Percentiles rank a stretch among this genome's conserved stretches.
These are phyloP conservation scores for Sesbania bispinosa DNA, from an alignment of 306 rosid genomes.

Conservation along the genomic window DNA sequence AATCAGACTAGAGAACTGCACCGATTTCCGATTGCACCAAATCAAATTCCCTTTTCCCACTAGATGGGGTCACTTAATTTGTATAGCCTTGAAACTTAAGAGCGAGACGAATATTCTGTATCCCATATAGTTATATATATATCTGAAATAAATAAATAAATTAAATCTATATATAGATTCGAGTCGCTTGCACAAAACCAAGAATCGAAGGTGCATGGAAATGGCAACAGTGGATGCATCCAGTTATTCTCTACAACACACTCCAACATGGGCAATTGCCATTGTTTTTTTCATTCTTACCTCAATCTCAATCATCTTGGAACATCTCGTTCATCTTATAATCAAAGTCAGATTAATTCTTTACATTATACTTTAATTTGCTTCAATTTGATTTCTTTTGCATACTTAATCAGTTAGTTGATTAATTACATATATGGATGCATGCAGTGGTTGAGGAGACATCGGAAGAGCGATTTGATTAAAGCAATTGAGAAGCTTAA, in stretches of 20 bases:
- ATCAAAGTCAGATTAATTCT: background rate
- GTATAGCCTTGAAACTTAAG: no score
- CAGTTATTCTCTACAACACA: background rate
- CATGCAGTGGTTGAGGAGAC: conserved; percentile 10
- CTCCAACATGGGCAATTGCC: background rate
- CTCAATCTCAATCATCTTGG: conserved; percentile 4
- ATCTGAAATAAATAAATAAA: no score
- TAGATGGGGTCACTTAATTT: no score
- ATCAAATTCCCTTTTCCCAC: no score
- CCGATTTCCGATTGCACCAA: no score
- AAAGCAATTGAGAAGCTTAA: conserved; percentile 6
- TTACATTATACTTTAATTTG: background rate
- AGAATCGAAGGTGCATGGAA: background rate
- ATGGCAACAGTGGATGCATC: background rate
- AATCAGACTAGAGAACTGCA: no score
- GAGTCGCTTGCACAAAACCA: background rate
- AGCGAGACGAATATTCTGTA: no score
- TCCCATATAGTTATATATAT: no score
- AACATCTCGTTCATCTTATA: conserved; percentile 9
- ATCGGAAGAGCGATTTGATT: conserved; percentile 4
- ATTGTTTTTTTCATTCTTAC: conserved; percentile 1
- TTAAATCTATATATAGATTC: background rate
- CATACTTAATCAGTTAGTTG: background rate
- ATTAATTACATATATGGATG: background rate
- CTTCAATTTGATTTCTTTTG: background rate